A percentile compares a stretch with the other conserved stretches of the same genome.
Conservation (phyloP, 2,329 filamentous ascomycete genomes). For the Helotiales sp. region DNA sequence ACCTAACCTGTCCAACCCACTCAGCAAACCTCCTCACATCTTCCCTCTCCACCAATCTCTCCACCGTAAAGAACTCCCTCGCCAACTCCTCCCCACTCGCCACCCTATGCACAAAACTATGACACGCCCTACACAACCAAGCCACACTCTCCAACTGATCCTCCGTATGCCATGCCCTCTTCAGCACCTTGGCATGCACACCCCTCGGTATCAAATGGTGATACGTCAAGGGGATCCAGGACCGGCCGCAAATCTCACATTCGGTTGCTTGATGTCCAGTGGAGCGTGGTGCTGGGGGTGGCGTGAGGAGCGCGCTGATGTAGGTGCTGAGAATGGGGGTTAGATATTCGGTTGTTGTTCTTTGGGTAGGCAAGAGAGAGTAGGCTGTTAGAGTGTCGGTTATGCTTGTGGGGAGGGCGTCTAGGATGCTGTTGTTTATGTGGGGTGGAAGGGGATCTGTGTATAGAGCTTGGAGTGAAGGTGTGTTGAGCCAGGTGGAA, state of each 20-base stretch:
- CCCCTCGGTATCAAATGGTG: constrained; percentile 84
- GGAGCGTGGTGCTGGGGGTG: constrained; percentile 66
- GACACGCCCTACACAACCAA: constrained; percentile 85
- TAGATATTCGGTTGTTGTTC: constrained; percentile 59
- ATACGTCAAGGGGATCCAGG: constrained; percentile 78
- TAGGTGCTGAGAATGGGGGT: constrained; percentile 68
- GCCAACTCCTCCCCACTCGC: constrained; percentile 80
- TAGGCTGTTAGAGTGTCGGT: constrained; percentile 73
- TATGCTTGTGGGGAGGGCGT: constrained; percentile 59
- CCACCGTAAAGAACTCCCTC: constrained; percentile 72
- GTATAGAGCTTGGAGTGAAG: constrained; percentile 59
- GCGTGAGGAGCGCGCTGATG: constrained; percentile 58
- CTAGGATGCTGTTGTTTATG: constrained; percentile 49
- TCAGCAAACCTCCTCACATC: constrained; percentile 72
- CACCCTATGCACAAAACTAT: constrained; percentile 80
- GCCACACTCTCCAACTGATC: constrained; percentile 80
- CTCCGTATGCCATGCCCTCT: constrained; percentile 78
- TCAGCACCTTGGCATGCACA: constrained; percentile 76
- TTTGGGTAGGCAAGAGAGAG: constrained; percentile 56
- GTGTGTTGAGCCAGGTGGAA: constrained; percentile 55
- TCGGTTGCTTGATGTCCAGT: constrained; percentile 57
- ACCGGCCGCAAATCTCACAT: constrained; percentile 79
- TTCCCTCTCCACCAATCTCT: constrained; percentile 69
- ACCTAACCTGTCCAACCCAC: constrained; percentile 76
- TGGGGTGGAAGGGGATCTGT: constrained; percentile 57